Evolutionary conservation across 2,329 filamentous ascomycete species (phyloP), one percentile per base, ranked within the genome.

Genomic region (Gliomastix tumulicola): DNA sequence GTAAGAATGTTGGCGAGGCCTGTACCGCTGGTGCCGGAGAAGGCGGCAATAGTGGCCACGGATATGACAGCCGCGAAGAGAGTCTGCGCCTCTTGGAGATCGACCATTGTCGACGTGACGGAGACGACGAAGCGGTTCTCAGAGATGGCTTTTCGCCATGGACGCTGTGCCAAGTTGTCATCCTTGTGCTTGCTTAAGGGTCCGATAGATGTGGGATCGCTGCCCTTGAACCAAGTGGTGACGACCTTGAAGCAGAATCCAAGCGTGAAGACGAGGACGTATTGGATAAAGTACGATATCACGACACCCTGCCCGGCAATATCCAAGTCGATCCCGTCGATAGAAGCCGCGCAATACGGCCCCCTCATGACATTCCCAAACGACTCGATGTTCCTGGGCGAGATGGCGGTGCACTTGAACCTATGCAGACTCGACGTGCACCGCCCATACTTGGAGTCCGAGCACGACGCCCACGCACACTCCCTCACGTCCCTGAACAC

Each of bases 41-140:
- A 28, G 6, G 25, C 16, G 25, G 16, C 16, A 7, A 28, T 15
- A 28, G 13, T 28, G 3, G 25, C 25, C n/a, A 18, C 30, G 17
- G 30, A n/a, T 12, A 19, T 16, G 12, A 18, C 17, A 12, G 17
- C 3, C 6, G n/a, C 19, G 36, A 25, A 34, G 22, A 28, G 36
- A 33, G 22, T 30, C 32, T 30, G 36, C 30, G 10, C 60, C 37
- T 65, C 25, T 28, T 28, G 25, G 5, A 28, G 25, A 28, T 28
- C 25, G 25, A 28, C 16, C 2, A 28, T 12, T 15, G 25, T 13
- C 16, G 25, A 28, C 16, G 25, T 13, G 25, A 28, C 16, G 25
- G 25, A 28, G 6, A 13, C 10, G 16, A 15, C 25, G 6, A 28
- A 28, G 13, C 16, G 25, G 6, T 12, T 13, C 16, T 28, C 25